These are phyloP conservation scores for Capsella bursapastoris DNA, from an alignment of 345 rosid genomes.

Conservation along the genomic window DNA sequence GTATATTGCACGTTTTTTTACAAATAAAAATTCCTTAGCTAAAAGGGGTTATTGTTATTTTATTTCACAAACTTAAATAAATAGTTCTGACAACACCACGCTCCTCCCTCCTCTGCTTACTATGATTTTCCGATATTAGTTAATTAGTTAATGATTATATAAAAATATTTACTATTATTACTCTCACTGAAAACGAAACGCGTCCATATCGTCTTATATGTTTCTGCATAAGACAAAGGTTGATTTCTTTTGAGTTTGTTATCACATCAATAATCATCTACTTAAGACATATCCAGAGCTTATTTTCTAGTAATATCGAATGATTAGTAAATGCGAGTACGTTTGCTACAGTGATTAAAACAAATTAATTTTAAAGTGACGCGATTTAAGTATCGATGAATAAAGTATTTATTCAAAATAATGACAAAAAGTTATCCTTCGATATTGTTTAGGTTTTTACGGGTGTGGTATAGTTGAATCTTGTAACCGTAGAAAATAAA, in stretches of 20 bases:
- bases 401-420: no score
- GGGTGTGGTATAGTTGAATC: no score
- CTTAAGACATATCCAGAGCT: not conserved
- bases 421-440: no score
- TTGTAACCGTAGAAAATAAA: no score
- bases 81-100: slow-evolving; percentile 37
- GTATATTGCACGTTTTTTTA: slow-evolving; percentile 27
- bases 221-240: not conserved
- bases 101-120: slow-evolving; percentile 22
- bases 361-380: no score
- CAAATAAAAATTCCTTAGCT: no score
- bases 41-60: not conserved
- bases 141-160: not conserved
- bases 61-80: not conserved
- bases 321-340: slow-evolving; percentile 7
- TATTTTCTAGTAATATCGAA: slow-evolving; percentile 1
- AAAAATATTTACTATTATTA: not conserved
- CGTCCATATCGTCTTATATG: slow-evolving; percentile 6
- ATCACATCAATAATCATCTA: not conserved
- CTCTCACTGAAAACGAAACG: slow-evolving; percentile 44
- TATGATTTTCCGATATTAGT: slow-evolving; percentile 15
- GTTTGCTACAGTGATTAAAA: not conserved
- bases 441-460: no score
- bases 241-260: not conserved
- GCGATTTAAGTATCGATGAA: no score